Evolutionary conservation across 1,139 yeast species (phyloP), one percentile per base, ranked within the genome.

Genomic region (Meyerozyma smithsonii): DNA sequence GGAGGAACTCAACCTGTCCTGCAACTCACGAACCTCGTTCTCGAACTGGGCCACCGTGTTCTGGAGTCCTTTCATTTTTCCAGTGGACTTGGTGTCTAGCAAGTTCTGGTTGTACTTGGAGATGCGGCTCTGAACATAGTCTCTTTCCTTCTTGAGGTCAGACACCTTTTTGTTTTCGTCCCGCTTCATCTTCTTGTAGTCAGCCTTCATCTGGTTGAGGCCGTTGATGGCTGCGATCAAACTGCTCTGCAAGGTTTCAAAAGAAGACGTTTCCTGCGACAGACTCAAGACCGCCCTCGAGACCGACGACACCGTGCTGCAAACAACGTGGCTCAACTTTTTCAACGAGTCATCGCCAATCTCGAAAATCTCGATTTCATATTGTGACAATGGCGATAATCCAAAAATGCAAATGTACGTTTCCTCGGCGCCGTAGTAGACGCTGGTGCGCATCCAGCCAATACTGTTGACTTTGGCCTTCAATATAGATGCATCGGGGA

Each of bases 341-440:
- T 41, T 11, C 20, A 19, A 25, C 25, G 36, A 35, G 32, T 17
- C 43, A 36, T 28, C 41, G 39, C 40, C 55, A 0, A 78, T 72
- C 42, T 75, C 62, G 38, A 77, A 62, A 41, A 81, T 64, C 42
- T 80, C 85, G 39, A 84, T 73, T 49, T 81, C 87, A 50, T 81
- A 84, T 45, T 83, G 86, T 34, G 79, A 78, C 21, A 77, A 60
- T 0, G 89, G 85, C 10, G 86, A 79, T 38, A 84, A 62, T 1
- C 88, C 88, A 54, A 77, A 77, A 30, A 83, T 74, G 7, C 44
- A 41, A 18, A 79, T 66, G 32, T 75, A 69, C 43, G 65, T 62
- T 28, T 58, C 61, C 37, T 74, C 77, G 32, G 67, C 62, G 16
- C 61, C 72, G 33, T 73, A 62, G 0, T 72, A 42, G 16, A 46